phyloP scores from a whole-genome alignment of 345 rosid species.

The Populus euphratica region DNA sequence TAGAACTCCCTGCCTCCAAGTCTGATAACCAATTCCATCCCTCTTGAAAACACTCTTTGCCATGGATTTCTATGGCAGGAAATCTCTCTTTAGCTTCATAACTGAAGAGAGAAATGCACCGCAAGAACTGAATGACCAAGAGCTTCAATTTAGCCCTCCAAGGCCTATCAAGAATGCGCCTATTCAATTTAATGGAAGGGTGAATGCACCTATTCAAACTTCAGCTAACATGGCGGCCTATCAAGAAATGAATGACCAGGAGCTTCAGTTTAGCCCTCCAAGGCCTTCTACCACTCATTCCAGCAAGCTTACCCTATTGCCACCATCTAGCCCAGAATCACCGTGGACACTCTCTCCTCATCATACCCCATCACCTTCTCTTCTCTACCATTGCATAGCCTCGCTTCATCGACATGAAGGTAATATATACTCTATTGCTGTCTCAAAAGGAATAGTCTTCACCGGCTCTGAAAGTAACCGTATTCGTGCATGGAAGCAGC shows the following conservation, averaged over 20 bases:
- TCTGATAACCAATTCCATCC: not conserved
- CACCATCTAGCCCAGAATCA: slow-evolving; percentile 36
- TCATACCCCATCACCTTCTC: slow-evolving; percentile 40
- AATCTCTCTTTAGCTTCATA: slow-evolving; percentile 18
- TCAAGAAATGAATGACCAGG: slow-evolving; percentile 31
- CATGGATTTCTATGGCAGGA: slow-evolving; percentile 35
- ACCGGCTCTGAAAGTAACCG: slow-evolving; percentile 45
- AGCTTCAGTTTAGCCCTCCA: slow-evolving; percentile 36
- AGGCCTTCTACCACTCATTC: slow-evolving; percentile 22
- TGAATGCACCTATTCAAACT: not conserved
- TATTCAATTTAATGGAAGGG: no score
- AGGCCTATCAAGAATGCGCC: not conserved
- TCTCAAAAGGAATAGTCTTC: slow-evolving; percentile 45
- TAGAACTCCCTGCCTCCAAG: not conserved
- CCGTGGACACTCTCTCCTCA: slow-evolving; percentile 54
- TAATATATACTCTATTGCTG: slow-evolving; percentile 39
- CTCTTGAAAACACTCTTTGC: not conserved
- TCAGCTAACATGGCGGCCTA: slow-evolving; percentile 8
- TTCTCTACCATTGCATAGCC: slow-evolving; percentile 47
- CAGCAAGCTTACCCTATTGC: slow-evolving; percentile 10
- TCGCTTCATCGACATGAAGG: slow-evolving; percentile 51
- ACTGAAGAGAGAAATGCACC: slow-evolving; percentile 23
- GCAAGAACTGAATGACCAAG: not conserved
- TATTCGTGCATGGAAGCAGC: slow-evolving; percentile 48
- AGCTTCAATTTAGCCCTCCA: not conserved